phyloP scores from a whole-genome alignment of 2,329 filamentous ascomycete genomes.

The Colletotrichum liriopes region DNA sequence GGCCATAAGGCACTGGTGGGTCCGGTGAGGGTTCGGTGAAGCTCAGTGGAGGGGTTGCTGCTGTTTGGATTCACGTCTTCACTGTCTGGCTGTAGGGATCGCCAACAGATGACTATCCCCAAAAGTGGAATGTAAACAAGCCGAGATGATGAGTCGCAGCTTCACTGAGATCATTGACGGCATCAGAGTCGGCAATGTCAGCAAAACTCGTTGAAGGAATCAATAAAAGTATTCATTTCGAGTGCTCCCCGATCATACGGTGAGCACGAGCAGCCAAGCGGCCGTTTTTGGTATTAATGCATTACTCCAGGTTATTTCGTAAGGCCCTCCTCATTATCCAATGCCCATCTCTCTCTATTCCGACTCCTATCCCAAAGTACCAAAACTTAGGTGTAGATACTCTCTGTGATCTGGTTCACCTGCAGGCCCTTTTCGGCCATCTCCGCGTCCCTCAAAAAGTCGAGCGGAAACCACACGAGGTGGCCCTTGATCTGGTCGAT shows the following conservation, averaged over 20 bases:
- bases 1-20: background rate
- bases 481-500: slow-evolving; percentile 86
- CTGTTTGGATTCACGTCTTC: background rate
- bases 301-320: slow-evolving; percentile 28
- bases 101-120: too few relatives aligned
- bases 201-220: background rate
- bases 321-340: background rate
- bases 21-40: background rate
- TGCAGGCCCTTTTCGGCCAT: slow-evolving; percentile 93
- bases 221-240: background rate
- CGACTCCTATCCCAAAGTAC: slow-evolving; percentile 64
- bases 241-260: background rate
- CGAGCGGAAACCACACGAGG: slow-evolving; percentile 94
- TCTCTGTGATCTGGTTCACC: slow-evolving; percentile 90
- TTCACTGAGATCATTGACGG: background rate
- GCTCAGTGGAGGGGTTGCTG: background rate
- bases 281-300: slow-evolving; percentile 18
- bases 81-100: too few relatives aligned
- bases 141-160: background rate
- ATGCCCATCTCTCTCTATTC: background rate
- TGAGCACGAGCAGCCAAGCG: background rate
- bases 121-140: too few relatives aligned
- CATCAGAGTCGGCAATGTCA: background rate
- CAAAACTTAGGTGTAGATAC: slow-evolving; percentile 78
- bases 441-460: slow-evolving; percentile 85